phyloP scores from a whole-genome alignment of 2,329 filamentous ascomycete genomes.

The Phaeosphaeriaceae sp. region DNA sequence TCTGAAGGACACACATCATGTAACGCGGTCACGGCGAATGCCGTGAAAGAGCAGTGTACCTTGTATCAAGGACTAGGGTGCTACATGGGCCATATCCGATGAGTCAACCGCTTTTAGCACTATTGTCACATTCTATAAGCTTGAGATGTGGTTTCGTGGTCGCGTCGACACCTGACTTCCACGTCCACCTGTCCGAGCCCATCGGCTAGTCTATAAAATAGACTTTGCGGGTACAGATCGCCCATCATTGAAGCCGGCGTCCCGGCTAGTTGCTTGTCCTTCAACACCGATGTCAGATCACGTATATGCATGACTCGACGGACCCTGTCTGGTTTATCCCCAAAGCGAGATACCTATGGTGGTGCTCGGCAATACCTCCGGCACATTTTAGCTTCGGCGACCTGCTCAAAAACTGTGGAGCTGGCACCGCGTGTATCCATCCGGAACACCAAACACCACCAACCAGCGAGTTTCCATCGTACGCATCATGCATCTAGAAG shows the following conservation, averaged over 20 bases:
- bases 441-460: not conserved
- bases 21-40: not conserved
- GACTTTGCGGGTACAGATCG: not conserved
- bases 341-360: not conserved
- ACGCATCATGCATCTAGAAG: not conserved
- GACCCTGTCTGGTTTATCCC: not conserved
- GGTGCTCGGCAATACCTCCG: not conserved
- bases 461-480: not conserved
- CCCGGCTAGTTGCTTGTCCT: not conserved
- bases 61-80: not conserved
- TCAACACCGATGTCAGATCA: not conserved
- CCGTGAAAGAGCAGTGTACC: not conserved
- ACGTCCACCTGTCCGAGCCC: not conserved
- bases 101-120: not conserved
- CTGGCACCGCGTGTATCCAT: not conserved
- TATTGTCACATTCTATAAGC: not conserved
- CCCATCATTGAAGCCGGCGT: not conserved
- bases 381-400: conserved; percentile 1
- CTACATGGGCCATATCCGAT: not conserved
- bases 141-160: not conserved
- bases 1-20: too few relatives aligned
- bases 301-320: not conserved
- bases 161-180: not conserved
- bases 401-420: not conserved
- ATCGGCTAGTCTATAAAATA: not conserved